Evolutionary conservation across 1,284 basidiomycete species (phyloP), one percentile per base, ranked within the genome.

Genomic region (Trametes sp.): DNA sequence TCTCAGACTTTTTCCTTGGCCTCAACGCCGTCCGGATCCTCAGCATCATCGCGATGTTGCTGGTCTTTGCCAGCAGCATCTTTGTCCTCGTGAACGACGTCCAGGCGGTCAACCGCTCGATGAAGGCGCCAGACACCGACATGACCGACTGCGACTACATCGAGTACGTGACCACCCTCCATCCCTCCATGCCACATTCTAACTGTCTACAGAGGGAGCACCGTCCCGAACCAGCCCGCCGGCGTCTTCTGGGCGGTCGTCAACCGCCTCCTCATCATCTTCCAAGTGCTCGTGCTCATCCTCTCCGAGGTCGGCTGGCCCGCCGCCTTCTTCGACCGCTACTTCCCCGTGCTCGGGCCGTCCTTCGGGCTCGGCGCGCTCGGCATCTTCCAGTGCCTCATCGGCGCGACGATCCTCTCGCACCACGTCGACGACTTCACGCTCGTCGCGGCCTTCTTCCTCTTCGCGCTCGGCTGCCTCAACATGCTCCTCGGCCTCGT

Each of bases 201-300:
- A 21, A 28, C 28, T 60, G 67, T 41, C 28, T 54, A 31, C 68
- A 93, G 90, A 67, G 82, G 84, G 63, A 92, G 90, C 75, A 92
- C 92, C 1, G 92, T 96, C 21, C 94, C 94, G n/a, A 92, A 94
- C 74, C 94, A 96, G 74, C 82, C 92, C 26, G 94, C 92, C 11
- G 94, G 95, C 48, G 84, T 87, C 31, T 96, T 96, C 79, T 96
- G 93, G 91, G 90, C 93, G 16, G 87, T 96, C 60, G 79, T 96
- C 61, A 92, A 93, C 74, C 84, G 91, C 65, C 81, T 96, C 50
- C 84, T 96, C 75, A 93, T 96, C 76, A 84, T 95, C 64, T 88
- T 90, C 76, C 90, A 94, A 78, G 85, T 88, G 67, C 75, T 94
- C 69, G 82, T 94, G 56, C 87, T 96, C 66, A 78, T 94, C 64